phyloP scores from a whole-genome alignment of 441 rosid genomes.

The Erodium moschatum region DNA sequence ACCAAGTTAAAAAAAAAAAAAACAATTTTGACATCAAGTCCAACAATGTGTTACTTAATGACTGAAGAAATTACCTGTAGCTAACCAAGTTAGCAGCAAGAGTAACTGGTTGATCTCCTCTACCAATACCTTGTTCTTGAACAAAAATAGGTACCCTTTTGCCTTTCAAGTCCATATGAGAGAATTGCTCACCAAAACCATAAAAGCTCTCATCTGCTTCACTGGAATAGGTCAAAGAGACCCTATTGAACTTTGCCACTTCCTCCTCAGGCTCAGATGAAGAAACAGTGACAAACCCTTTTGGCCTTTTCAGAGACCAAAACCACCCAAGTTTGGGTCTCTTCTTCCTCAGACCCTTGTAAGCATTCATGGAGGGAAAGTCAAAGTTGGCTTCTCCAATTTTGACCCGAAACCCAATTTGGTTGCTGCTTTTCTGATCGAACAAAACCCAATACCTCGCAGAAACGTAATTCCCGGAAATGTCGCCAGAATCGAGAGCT shows the following conservation, averaged over 20 bases:
- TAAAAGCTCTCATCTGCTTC: conserved; percentile 50
- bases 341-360: too few relatives aligned
- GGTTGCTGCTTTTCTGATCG: conserved; percentile 37
- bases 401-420: conserved; percentile 42
- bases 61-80: conserved; percentile 36
- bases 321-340: conserved; percentile 32
- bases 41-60: background rate
- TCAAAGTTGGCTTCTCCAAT: conserved; percentile 30
- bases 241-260: conserved; percentile 42
- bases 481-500: conserved; percentile 15
- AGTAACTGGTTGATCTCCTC: conserved; percentile 69
- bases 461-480: conserved; percentile 16
- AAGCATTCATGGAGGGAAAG: conserved; percentile 16
- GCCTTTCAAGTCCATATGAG: conserved; percentile 61
- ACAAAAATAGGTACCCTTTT: conserved; percentile 60
- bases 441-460: conserved; percentile 47
- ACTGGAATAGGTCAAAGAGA: conserved; percentile 48
- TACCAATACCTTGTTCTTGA: conserved; percentile 75
- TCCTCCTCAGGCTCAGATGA: too few relatives aligned
- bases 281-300: conserved; percentile 30
- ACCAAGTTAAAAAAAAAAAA: background rate
- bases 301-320: conserved; percentile 29
- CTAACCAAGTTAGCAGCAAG: conserved; percentile 66
- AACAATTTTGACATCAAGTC: background rate
- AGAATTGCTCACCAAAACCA: conserved; percentile 66